phyloP scores from a whole-genome alignment of 2,329 filamentous ascomycete genomes.

The Trichoderma sp. region DNA sequence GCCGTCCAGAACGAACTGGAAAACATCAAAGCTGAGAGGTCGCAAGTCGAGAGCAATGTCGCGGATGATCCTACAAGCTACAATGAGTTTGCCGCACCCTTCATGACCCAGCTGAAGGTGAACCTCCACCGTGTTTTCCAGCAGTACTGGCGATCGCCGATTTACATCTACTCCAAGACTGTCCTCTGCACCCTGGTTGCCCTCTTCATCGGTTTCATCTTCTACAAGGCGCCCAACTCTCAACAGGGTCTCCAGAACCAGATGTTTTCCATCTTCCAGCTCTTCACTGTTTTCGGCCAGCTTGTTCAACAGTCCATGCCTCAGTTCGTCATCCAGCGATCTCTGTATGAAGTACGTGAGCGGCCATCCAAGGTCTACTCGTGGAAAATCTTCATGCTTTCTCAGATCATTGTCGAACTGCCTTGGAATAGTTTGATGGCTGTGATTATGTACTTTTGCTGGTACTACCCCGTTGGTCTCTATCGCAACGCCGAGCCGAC shows the following conservation, averaged over 20 bases:
- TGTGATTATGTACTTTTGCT: slow-evolving; percentile 74
- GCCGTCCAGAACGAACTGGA: slow-evolving; percentile 59
- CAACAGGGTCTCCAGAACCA: slow-evolving; percentile 82
- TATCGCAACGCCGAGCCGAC: slow-evolving; percentile 67
- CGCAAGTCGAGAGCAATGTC: slow-evolving; percentile 23
- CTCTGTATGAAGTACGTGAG: slow-evolving; percentile 82
- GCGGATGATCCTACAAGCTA: slow-evolving; percentile 50
- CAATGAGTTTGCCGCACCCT: slow-evolving; percentile 79
- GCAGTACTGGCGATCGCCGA: slow-evolving; percentile 88
- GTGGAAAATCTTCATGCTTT: slow-evolving; percentile 83
- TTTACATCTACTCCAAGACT: slow-evolving; percentile 84
- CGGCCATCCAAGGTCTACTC: slow-evolving; percentile 81
- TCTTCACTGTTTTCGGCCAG: slow-evolving; percentile 79
- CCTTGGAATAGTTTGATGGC: slow-evolving; percentile 80
- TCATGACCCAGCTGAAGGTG: slow-evolving; percentile 65
- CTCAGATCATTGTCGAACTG: slow-evolving; percentile 80
- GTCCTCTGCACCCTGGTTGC: slow-evolving; percentile 64
- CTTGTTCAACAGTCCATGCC: slow-evolving; percentile 82
- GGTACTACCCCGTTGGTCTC: slow-evolving; percentile 85
- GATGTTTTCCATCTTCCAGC: slow-evolving; percentile 83
- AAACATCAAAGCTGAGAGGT: slow-evolving; percentile 54
- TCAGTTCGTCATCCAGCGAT: slow-evolving; percentile 78
- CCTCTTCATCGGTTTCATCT: slow-evolving; percentile 81
- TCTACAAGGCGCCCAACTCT: slow-evolving; percentile 70
- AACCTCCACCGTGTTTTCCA: slow-evolving; percentile 77